Conservation (phyloP, 2,329 filamentous ascomycete species). For the Aspergillus quadricinctus region DNA sequence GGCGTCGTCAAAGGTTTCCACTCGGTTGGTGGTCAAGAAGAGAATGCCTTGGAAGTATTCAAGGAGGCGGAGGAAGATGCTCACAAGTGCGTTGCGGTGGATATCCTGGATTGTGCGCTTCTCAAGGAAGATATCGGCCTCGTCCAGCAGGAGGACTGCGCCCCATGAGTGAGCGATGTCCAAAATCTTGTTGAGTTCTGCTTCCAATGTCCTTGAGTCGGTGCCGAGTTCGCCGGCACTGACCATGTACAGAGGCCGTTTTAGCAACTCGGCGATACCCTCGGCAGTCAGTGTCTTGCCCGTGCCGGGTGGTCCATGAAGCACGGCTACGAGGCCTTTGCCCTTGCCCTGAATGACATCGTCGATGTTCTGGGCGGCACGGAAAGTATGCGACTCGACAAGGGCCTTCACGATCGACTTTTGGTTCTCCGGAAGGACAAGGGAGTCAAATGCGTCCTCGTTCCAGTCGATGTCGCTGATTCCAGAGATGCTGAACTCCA, state of each 20-base stretch:
- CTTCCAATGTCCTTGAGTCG: slow-evolving; percentile 68
- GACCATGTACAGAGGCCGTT: slow-evolving; percentile 78
- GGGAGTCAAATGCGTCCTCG: slow-evolving; percentile 71
- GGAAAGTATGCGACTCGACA: slow-evolving; percentile 78
- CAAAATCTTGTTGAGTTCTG: slow-evolving; percentile 75
- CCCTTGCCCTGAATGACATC: slow-evolving; percentile 81
- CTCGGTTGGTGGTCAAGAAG: slow-evolving; percentile 84
- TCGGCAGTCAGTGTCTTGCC: slow-evolving; percentile 88
- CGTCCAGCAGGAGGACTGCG: slow-evolving; percentile 77
- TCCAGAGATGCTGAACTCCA: slow-evolving; percentile 77
- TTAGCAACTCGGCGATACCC: slow-evolving; percentile 76
- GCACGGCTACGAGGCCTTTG: slow-evolving; percentile 74
- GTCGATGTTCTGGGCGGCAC: slow-evolving; percentile 75
- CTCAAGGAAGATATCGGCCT: slow-evolving; percentile 81
- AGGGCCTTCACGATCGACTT: slow-evolving; percentile 72
- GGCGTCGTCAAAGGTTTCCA: slow-evolving; percentile 82
- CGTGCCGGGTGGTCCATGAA: slow-evolving; percentile 81
- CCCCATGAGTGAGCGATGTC: slow-evolving; percentile 85
- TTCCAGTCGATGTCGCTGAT: slow-evolving; percentile 83
- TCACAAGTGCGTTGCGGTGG: slow-evolving; percentile 78
- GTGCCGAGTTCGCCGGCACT: slow-evolving; percentile 79
- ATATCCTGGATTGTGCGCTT: slow-evolving; percentile 78
- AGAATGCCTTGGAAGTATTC: slow-evolving; percentile 92
- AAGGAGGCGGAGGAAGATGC: slow-evolving; percentile 77
- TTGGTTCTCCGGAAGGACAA: slow-evolving; percentile 64